These are phyloP conservation scores for Malassezia furfur DNA, from an alignment of 1,284 basidiomycete genomes.

Conservation along the genomic window DNA sequence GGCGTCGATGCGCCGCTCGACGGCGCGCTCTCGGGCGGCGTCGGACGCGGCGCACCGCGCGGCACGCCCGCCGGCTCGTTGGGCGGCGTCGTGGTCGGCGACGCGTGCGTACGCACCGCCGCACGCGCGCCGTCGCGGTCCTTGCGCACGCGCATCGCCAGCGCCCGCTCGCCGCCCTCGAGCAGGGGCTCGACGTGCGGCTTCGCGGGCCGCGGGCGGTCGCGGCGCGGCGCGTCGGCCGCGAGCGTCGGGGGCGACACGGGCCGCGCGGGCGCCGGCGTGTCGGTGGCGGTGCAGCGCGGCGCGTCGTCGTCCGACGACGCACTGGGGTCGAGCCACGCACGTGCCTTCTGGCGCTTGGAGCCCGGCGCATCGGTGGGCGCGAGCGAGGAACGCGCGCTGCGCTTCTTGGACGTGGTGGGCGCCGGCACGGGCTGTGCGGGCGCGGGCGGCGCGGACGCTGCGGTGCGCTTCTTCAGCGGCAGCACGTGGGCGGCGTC, in stretches of 20 bases:
- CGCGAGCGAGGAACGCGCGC: slow-evolving; percentile 6
- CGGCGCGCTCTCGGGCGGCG: neutral
- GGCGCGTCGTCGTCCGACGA: too few relatives aligned
- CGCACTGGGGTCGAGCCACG: slow-evolving; percentile 13
- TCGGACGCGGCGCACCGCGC: too few relatives aligned
- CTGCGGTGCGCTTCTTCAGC: slow-evolving; percentile 35
- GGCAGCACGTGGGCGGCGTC: slow-evolving; percentile 20
- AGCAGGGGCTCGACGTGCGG: neutral
- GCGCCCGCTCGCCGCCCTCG: neutral
- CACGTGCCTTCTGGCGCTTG: slow-evolving; percentile 25
- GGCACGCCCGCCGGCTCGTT: too few relatives aligned
- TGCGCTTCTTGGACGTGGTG: neutral
- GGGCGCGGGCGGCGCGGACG: slow-evolving; percentile 19
- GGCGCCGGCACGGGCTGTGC: slow-evolving; percentile 27
- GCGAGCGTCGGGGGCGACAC: too few relatives aligned
- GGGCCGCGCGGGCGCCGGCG: too few relatives aligned
- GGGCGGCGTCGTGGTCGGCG: too few relatives aligned
- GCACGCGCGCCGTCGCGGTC: neutral
- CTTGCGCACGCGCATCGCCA: neutral
- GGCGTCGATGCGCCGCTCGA: too few relatives aligned
- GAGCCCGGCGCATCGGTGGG: neutral
- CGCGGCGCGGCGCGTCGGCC: too few relatives aligned
- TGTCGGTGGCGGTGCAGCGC: too few relatives aligned
- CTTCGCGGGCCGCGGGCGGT: too few relatives aligned
- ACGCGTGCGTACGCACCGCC: too few relatives aligned